These are phyloP conservation scores for Penicillium nordicum DNA, from an alignment of 2,329 filamentous ascomycete species.

Conservation along the genomic window DNA sequence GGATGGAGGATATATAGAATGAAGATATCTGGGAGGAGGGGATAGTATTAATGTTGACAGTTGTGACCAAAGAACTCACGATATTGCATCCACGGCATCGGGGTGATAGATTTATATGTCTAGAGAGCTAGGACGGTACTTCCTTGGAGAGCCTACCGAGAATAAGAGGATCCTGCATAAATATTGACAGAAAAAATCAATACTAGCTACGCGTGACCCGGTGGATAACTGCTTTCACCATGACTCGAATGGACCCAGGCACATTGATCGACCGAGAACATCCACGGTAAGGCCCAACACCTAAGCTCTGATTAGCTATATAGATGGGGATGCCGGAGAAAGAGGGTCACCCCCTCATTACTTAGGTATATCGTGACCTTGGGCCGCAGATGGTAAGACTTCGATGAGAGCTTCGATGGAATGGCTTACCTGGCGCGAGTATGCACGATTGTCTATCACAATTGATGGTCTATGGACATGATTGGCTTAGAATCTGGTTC, in stretches of 20 bases:
- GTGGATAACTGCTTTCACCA: slow-evolving; percentile 25
- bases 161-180: slow-evolving; percentile 9
- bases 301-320: neutral
- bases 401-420: slow-evolving; percentile 13
- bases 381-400: slow-evolving; percentile 11
- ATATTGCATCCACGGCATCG: neutral
- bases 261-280: slow-evolving; percentile 16
- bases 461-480: neutral
- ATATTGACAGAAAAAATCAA: slow-evolving; percentile 9
- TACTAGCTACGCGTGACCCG: slow-evolving; percentile 22
- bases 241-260: slow-evolving; percentile 26
- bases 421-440: neutral
- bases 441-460: slow-evolving; percentile 4
- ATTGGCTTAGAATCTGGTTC: neutral
- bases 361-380: slow-evolving; percentile 2
- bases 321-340: neutral
- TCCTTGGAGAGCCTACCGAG: slow-evolving; percentile 19
- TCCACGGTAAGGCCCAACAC: slow-evolving; percentile 24
- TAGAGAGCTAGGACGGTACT: slow-evolving; percentile 12
- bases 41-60: neutral
- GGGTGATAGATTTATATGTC: slow-evolving; percentile 23
- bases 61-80: neutral
- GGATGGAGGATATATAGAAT: neutral
- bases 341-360: neutral
- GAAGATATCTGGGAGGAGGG: neutral